Conservation (phyloP, 2,329 filamentous ascomycete species). For the Fusarium sp. region DNA sequence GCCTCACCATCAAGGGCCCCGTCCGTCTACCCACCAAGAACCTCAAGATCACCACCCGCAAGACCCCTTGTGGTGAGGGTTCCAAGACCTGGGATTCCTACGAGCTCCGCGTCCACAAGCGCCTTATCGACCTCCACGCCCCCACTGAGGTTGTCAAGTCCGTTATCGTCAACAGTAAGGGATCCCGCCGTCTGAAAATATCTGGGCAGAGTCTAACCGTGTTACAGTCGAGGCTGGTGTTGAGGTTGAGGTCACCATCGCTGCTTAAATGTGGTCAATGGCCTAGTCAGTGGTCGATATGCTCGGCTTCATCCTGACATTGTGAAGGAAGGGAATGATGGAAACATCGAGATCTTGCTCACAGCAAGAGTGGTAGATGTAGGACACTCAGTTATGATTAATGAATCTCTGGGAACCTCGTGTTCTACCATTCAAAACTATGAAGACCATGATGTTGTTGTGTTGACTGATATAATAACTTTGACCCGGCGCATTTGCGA, state of each 20-base stretch:
- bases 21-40: constrained; percentile 98
- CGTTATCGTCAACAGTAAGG: constrained; percentile 86
- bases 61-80: constrained; percentile 99
- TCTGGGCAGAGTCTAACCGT: constrained; percentile 12
- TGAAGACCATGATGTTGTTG: neutral
- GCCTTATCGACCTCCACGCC: constrained; percentile 95
- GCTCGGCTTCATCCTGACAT: constrained; percentile 20
- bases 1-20: constrained; percentile 97
- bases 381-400: constrained; percentile 34
- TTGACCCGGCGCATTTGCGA: neutral
- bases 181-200: neutral
- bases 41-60: constrained; percentile 96
- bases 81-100: constrained; percentile 99
- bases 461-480: neutral
- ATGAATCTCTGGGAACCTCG: constrained; percentile 34
- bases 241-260: constrained; percentile 93
- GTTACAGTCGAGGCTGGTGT: constrained; percentile 79
- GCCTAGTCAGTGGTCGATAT: constrained; percentile 10
- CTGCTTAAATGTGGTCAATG: constrained; percentile 57
- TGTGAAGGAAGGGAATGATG: constrained; percentile 38
- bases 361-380: constrained; percentile 28
- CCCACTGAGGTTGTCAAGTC: constrained; percentile 98
- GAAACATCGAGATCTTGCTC: constrained; percentile 26
- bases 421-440: constrained; percentile 26
- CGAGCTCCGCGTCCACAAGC: constrained; percentile 99